Percentiles rank a stretch among this genome's conserved stretches.
Evolutionary conservation across 345 rosid genomes (phyloP).

Genomic region (Cardamine chenopodiifolia): DNA sequence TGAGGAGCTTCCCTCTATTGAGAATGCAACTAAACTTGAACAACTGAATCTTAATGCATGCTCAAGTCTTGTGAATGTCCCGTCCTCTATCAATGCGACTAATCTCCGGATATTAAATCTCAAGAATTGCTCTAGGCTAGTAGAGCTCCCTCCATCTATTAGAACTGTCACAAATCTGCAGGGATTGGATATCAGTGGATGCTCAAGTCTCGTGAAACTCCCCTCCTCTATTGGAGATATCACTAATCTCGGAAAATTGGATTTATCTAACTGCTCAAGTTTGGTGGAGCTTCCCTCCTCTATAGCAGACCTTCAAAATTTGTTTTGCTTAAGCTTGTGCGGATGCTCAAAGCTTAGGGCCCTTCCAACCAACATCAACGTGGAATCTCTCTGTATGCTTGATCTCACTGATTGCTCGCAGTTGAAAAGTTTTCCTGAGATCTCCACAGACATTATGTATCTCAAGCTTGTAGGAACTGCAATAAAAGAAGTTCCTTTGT

Average conservation of each 20-base stretch:
- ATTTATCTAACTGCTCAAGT: not conserved
- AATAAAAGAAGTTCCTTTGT: not conserved
- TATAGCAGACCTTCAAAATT: not conserved
- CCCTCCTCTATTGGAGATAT: not conserved
- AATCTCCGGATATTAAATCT: fast-evolving
- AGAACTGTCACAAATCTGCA: not conserved
- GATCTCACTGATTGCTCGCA: not conserved
- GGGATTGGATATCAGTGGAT: not conserved
- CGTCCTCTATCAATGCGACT: not conserved
- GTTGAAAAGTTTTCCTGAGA: not conserved
- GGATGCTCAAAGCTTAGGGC: not conserved
- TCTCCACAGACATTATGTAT: not conserved
- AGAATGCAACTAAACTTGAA: not conserved
- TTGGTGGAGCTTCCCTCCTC: not conserved
- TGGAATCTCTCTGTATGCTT: not conserved
- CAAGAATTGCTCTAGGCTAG: not conserved
- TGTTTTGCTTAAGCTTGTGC: fast-evolving
- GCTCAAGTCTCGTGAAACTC: not conserved
- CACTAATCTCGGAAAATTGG: not conserved
- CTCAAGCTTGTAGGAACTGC: not conserved
- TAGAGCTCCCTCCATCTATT: not conserved
- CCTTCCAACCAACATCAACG: not conserved
- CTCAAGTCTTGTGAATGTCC: not conserved
- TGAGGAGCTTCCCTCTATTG: not conserved
- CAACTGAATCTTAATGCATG: not conserved